Conservation (phyloP, 306 rosid genomes). For the Oxytropis ochrocephala region DNA sequence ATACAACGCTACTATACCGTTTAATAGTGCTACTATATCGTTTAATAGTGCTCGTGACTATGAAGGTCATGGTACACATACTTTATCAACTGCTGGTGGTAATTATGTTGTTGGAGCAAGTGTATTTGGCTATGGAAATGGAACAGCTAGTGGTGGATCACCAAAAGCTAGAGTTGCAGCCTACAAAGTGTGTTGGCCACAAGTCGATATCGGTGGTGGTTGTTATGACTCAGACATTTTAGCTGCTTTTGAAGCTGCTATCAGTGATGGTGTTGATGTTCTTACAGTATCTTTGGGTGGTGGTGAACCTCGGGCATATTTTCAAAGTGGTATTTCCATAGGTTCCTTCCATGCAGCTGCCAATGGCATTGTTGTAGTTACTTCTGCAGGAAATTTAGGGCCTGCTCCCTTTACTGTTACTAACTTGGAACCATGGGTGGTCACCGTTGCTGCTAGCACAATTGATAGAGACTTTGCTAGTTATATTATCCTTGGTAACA, state of each 20-base stretch:
- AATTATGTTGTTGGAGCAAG: constrained; percentile 36
- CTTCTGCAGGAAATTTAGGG: constrained; percentile 57
- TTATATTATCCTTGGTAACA: constrained; percentile 45
- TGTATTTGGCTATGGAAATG: constrained; percentile 54
- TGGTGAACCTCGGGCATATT: neutral
- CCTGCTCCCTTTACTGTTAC: constrained; percentile 11
- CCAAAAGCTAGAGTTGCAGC: constrained; percentile 72
- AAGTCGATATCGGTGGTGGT: neutral
- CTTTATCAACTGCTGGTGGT: constrained; percentile 89
- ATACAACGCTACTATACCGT: neutral
- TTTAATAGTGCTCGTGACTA: constrained; percentile 39
- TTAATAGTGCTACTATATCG: constrained; percentile 4
- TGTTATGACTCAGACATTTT: constrained; percentile 67
- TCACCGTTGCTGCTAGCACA: constrained; percentile 83
- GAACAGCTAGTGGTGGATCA: constrained; percentile 88
- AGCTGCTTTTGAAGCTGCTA: constrained; percentile 74
- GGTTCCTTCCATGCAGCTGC: constrained; percentile 63
- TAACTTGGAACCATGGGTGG: constrained; percentile 49
- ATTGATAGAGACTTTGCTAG: constrained; percentile 35
- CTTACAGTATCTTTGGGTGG: constrained; percentile 49
- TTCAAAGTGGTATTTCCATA: constrained; percentile 17
- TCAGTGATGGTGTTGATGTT: constrained; percentile 69
- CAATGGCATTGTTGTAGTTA: constrained; percentile 40
- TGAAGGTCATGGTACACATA: constrained; percentile 81
- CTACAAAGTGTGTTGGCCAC: constrained; percentile 78